Base-by-base conservation (phyloP, 148 eudicot genomes). In the Vaccinium myrtillus region DNA sequence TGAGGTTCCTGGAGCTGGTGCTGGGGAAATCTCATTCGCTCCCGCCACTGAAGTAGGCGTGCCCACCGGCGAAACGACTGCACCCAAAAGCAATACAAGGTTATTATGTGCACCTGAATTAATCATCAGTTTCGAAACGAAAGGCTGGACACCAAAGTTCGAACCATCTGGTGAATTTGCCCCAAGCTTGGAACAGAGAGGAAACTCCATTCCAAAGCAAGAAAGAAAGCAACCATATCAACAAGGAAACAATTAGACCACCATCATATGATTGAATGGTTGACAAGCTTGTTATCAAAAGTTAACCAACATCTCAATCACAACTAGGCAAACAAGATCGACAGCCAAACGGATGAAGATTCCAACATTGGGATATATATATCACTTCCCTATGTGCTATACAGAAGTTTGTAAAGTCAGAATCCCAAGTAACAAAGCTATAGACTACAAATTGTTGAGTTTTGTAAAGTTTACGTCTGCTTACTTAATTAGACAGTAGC, bases 51-150 rank as follows among this genome's bases (percentile, higher is more conserved):
- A 53, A 27, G 78, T 39, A 18, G 86, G 83, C 8, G 23, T 32
- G 13, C 74, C 83, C 4, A 27, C 56, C 5, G 87, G 87, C 18
- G 87, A 77, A 54, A 69, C 32, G 25, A 69, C 87, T 85, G 84
- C 75, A 85, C 51, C 70, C 5, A 21, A 36, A 1, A 46, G 4
- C 13, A 27, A 69, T 27, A 25, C 18, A 12, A 51, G 71, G 19
- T 39, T 43, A 83, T 8, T 9, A 2, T 14, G 21, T 6, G 11
- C 48, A 73, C 50, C 19, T 30, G 50, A 10, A 32, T 16, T 18
- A 32, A 73, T 39, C 74, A 69, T 27, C 74, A 14, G 32, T 69
- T 69, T 4, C 3, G 18, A 69, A 9, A 10, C 74, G 2, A 27
- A 67, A 63, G 12, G n/a, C 55, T 2, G 13, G 73, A 67, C 73